Base-by-base conservation (phyloP, 345 rosid genomes). In the Ceriops zippeliana region DNA sequence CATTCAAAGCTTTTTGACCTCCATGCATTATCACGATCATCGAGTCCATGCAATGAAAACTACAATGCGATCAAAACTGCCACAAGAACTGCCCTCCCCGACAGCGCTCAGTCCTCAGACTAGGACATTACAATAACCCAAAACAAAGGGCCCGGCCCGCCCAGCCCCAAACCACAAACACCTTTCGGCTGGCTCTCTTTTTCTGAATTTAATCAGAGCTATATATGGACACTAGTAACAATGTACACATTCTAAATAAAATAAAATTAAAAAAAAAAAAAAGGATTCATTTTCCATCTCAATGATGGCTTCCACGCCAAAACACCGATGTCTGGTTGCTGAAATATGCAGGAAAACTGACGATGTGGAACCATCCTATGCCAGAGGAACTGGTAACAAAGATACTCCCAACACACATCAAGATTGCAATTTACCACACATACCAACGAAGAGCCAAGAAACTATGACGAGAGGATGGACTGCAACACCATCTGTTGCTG, bases 401-500 rank as follows among this genome's bases (percentile, higher is more conserved):
- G 68, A 80, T 73, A 67, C 78, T 74, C 58, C 62, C 75, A 80
- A 68, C 57, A 38, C 63, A 69, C 53, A 15, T 24, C 67, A 77
- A 58, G 68, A 62, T 46, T 66, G 82, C 73, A 58, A 47, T 28
- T 75, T 69, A 34, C 67, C 17, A 63, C 52, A 20, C 51, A 42
- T 63, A 58, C 62, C 51, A 26, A 52, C 57, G 47, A 21, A 59
- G 52, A 21, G 62, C 30, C 37, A 13, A 22, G 17, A 22, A 6
- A 28, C 77, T 81, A 90, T 5, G 91, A 85, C 6, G 96, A 86
- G 76, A 96, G 99, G 82, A 92, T 87, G 63, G 99, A 78, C 74
- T 96, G 99, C 77, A 96, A 79, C 1, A 96, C 92, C 52, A 90
- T 84, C 81, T 90, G 98, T 61, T 96, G 99, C 75, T 96, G 97